A percentile compares a stretch with the other conserved stretches of the same genome.
Evolutionary conservation across 139 green algal genomes (phyloP).

Genomic region (Auxenochlorella pyrenoidosa): DNA sequence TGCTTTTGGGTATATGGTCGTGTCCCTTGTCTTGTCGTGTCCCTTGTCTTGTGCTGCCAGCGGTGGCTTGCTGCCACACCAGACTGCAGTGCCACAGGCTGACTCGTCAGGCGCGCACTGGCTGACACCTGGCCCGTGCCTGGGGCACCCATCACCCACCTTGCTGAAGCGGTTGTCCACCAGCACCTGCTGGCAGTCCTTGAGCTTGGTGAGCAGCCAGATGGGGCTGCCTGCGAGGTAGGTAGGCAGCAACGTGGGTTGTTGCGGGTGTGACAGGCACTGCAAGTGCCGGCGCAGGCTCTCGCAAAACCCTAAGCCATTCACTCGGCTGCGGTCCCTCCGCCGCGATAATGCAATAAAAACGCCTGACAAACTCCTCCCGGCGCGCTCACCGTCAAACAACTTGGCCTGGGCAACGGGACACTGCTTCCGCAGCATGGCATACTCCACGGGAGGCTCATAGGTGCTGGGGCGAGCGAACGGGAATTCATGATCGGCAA

Average conservation of each 20-base stretch:
- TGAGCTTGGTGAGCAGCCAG: constrained; percentile 51
- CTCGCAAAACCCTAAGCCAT: background rate
- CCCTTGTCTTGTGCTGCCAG: background rate
- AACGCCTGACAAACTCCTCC: background rate
- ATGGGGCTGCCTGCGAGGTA: constrained; percentile 20
- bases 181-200: constrained; percentile 45
- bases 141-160: background rate
- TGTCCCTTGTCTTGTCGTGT: no score
- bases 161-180: constrained; percentile 53
- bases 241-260: no score
- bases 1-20: no score
- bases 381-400: constrained; percentile 27
- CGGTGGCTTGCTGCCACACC: background rate
- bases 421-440: constrained; percentile 13
- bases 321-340: background rate
- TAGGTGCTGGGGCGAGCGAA: background rate
- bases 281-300: background rate
- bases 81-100: no score
- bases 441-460: constrained; percentile 15
- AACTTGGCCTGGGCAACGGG: constrained; percentile 28
- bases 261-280: background rate
- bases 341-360: no score
- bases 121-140: background rate
- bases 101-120: background rate
- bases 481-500: background rate